Percentiles rank a stretch among this genome's conserved stretches.
Conservation (phyloP, 75 land plant genomes). For the Chamaecyparis obtusa region DNA sequence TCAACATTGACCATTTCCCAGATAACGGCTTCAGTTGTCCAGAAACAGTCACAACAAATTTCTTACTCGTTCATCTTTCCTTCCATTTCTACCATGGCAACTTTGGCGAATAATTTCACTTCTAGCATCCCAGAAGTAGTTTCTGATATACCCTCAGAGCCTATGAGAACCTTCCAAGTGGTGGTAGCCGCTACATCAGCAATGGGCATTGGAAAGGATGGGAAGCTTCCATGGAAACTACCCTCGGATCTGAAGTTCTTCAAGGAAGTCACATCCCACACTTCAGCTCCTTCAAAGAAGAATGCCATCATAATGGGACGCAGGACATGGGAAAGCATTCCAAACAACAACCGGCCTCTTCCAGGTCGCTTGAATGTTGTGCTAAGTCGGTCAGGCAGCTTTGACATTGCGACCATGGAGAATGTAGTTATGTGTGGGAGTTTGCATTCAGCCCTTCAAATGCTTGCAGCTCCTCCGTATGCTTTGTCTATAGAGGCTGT, state of each 20-base stretch:
- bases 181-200: conserved; percentile 79
- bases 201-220: conserved; percentile 90
- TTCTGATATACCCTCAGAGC: conserved; percentile 17
- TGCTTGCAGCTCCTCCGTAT: conserved; percentile 75
- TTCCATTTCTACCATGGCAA: not conserved
- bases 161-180: conserved; percentile 68
- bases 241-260: conserved; percentile 84
- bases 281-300: conserved; percentile 56
- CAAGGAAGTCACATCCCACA: conserved; percentile 63
- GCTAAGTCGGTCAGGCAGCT: conserved; percentile 66
- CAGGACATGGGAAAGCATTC: conserved; percentile 91
- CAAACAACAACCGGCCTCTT: conserved; percentile 64
- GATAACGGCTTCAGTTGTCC: not conserved
- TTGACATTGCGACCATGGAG: conserved; percentile 39
- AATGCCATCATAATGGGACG: conserved; percentile 98
- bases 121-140: conserved; percentile 20
- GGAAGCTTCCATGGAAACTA: conserved; percentile 85
- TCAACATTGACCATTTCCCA: not conserved
- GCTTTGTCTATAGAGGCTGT: conserved; percentile 66
- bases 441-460: conserved; percentile 60
- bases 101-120: not conserved
- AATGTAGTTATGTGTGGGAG: conserved; percentile 71
- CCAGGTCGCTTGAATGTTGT: conserved; percentile 93
- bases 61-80: not conserved
- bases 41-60: not conserved